A percentile compares a stretch with the other conserved stretches of the same genome.
Evolutionary conservation across 768 basidiomycete genomes (phyloP).

Genomic region (Serendipita sp.): DNA sequence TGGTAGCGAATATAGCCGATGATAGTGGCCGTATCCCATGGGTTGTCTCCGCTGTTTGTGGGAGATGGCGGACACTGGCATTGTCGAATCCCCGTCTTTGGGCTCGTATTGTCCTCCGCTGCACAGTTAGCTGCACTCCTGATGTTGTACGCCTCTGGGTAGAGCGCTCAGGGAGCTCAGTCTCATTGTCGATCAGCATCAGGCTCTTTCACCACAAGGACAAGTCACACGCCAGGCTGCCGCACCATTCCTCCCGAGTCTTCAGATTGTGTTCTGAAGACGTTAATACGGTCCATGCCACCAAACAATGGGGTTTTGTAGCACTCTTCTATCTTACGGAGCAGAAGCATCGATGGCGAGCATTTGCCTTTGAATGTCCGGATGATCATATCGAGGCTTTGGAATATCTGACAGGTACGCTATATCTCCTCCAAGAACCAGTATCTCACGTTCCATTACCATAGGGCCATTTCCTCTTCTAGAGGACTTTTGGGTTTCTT

Average conservation of each 20-base stretch:
- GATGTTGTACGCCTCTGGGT: slow-evolving; percentile 74
- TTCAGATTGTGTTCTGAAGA: not conserved
- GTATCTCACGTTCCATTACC: slow-evolving; percentile 3
- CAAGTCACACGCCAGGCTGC: slow-evolving; percentile 7
- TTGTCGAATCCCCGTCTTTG: slow-evolving; percentile 7
- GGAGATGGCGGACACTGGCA: not conserved
- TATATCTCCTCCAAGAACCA: not conserved
- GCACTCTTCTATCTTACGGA: slow-evolving; percentile 63
- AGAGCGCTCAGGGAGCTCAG: slow-evolving; percentile 52
- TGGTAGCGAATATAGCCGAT: slow-evolving; percentile 43
- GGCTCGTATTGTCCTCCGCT: slow-evolving; percentile 52
- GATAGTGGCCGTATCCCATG: slow-evolving; percentile 56
- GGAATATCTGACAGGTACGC: slow-evolving; percentile 52
- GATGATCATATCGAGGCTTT: slow-evolving; percentile 61
- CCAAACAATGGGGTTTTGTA: slow-evolving; percentile 62
- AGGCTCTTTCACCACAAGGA: slow-evolving; percentile 25
- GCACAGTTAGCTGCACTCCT: slow-evolving; percentile 50
- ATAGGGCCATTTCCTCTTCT: slow-evolving; percentile 58
- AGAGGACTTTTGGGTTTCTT: slow-evolving; percentile 50
- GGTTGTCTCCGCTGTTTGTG: slow-evolving; percentile 32
- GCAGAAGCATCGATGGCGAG: slow-evolving; percentile 69
- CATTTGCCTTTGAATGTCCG: slow-evolving; percentile 57
- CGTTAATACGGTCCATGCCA: not conserved
- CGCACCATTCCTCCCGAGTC: slow-evolving; percentile 12
- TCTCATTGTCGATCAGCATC: slow-evolving; percentile 68